Evolutionary conservation across 2,329 filamentous ascomycete genomes (phyloP), one percentile per base, ranked within the genome.

Genomic region (Neocucurbitaria cava): DNA sequence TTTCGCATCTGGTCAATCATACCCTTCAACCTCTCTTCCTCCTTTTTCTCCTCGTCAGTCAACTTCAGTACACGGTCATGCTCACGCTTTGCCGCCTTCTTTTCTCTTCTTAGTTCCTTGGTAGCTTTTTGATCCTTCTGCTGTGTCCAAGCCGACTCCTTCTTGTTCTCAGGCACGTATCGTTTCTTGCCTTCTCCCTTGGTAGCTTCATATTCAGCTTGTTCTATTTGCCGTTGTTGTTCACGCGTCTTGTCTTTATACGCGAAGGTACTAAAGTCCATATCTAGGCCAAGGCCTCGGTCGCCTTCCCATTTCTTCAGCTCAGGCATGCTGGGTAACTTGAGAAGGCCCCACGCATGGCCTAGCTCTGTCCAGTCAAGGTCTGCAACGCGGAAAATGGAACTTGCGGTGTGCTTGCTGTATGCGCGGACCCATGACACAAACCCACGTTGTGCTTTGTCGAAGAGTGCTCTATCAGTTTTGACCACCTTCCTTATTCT

Each of bases 401-500:
- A 96, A 55, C 87, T 89, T 1, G 94, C 92, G 62, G 93, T 87
- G 69, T 98, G 95, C 68, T 95, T 96, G 71, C 87, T 90, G 78
- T 98, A 98, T 63, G 91, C 90, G 71, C 92, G 87, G 1, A 96
- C 87, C 90, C 92, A 98, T 70, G 90, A 94, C 20, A 98, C 94
- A 66, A 99, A 98, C 0, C 89, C 95, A 58, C 89, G 87, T 71
- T 96, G 92, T 0, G 90, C 92, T 69, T 96, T 95, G 73, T 97
- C 92, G 72, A 95, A 89, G 10, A 95, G 72, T 23, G 86, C 85
- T 21, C 89, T 80, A 71, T 91, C 89, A 35, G 78, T 75, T 24
- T 79, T 77, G 11, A 88, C 83, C 3, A 85, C 70, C 10, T 80
- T 77, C 23, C 91, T 85, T 51, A 96, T 89, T 41, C 77, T 82